phyloP scores from a whole-genome alignment of 2,329 filamentous ascomycete species.

The Colletotrichum kahawae region DNA sequence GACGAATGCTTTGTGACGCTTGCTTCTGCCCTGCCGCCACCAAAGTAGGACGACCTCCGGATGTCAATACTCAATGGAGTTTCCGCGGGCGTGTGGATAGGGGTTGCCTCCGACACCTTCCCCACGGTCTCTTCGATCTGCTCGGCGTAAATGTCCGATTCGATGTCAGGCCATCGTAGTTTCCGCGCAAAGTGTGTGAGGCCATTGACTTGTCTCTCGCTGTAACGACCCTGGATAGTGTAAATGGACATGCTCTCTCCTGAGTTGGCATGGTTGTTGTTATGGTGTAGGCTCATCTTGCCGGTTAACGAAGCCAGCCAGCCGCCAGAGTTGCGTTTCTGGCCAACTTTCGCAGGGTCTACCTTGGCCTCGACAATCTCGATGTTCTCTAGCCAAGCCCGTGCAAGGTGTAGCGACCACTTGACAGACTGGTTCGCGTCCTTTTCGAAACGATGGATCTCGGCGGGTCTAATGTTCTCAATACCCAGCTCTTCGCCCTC shows the following conservation, averaged over 20 bases:
- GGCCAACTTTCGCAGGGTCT: conserved; percentile 23
- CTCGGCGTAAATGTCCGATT: conserved; percentile 54
- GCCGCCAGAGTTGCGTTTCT: conserved; percentile 35
- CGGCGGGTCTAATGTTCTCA: conserved; percentile 56
- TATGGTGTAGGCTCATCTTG: conserved; percentile 52
- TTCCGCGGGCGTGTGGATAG: conserved; percentile 43
- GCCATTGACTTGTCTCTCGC: conserved; percentile 64
- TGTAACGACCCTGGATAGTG: conserved; percentile 59
- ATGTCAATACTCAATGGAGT: conserved; percentile 39
- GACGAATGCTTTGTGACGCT: conserved; percentile 31
- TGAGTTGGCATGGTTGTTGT: conserved; percentile 23
- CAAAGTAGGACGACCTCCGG: conserved; percentile 53
- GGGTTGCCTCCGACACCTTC: conserved; percentile 44
- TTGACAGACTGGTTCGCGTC: conserved; percentile 66
- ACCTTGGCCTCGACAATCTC: conserved; percentile 49
- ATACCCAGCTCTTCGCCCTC: conserved; percentile 62
- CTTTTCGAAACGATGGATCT: conserved; percentile 66
- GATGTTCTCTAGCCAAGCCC: conserved; percentile 73
- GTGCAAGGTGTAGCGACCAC: conserved; percentile 70
- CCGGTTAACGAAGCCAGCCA: conserved; percentile 66
- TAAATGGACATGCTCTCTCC: conserved; percentile 42
- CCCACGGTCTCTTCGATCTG: conserved; percentile 54
- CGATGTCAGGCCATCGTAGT: conserved; percentile 67
- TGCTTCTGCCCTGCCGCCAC: conserved; percentile 28
- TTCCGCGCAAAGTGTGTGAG: conserved; percentile 68